phyloP scores from a whole-genome alignment of 1,284 basidiomycete genomes.

The Pseudozyma thailandica region DNA sequence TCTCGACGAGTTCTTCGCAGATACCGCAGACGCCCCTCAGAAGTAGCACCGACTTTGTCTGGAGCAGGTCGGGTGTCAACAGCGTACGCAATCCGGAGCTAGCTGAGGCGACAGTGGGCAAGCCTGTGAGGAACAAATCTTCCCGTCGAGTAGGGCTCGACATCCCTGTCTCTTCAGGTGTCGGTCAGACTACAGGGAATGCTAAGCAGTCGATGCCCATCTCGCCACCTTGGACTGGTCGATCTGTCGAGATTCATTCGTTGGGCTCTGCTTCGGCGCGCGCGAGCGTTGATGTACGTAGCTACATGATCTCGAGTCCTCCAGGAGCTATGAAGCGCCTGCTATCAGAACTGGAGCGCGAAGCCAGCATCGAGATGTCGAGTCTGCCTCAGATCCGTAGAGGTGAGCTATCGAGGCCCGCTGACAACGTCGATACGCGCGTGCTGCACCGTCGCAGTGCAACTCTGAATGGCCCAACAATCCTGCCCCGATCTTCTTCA shows the following conservation, averaged over 20 bases:
- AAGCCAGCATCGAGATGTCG: background rate
- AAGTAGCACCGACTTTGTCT: constrained; percentile 8
- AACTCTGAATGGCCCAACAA: background rate
- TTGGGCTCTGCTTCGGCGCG: background rate
- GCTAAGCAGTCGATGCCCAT: background rate
- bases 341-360: constrained; percentile 10
- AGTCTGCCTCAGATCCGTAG: no score
- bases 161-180: background rate
- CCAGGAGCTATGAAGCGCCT: constrained; percentile 14
- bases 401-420: no score
- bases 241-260: background rate
- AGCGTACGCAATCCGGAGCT: background rate
- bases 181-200: background rate
- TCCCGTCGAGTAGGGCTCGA: background rate
- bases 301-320: constrained; percentile 11
- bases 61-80: constrained; percentile 1
- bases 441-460: constrained; percentile 7
- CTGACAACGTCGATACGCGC: background rate
- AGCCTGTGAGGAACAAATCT: background rate
- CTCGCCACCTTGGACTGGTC: background rate
- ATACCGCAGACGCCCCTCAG: constrained; percentile 11
- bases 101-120: background rate
- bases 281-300: background rate
- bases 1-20: background rate
- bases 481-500: constrained; percentile 12